Base-by-base conservation (phyloP, 805 yeast species). In the Candida adriatica region DNA sequence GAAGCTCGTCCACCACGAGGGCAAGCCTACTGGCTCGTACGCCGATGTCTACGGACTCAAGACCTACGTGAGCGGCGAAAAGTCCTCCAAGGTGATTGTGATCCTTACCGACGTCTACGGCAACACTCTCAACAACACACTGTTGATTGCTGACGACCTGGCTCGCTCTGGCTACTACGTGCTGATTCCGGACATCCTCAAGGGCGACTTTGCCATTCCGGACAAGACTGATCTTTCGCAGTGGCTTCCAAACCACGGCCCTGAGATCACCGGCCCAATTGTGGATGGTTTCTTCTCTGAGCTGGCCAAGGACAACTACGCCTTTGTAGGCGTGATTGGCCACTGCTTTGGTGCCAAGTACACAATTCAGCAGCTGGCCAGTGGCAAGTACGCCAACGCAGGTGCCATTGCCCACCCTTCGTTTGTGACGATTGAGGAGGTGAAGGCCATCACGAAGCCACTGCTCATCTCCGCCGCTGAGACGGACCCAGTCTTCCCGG, bases 391-490 rank as follows among this genome's bases (percentile, higher is more conserved):
- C 27, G 67, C 71, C 21, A 70, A 72, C 39, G 81, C 67, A 13
- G 85, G 72, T 47, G 94, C 90, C 11, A 57, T 73, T 41, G 92
- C 92, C 7, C 96, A 88, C 58, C 96, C 96, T 6, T 79, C 94
- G 3, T 68, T 79, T 39, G 77, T 83, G 11, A 38, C 66, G 9
- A 66, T 68, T 20, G 87, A 75, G 23, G 94, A 82, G 49, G 66
- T 85, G 29, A 70, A 64, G 31, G 69, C 61, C 2, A 54, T 88
- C 44, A 68, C 56, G 42, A 59, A 56, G 41, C 72, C 66, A 42
- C 26, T 88, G 18, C 43, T 77, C 41, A 76, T 87, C 42, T 66
- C 83, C 14, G 83, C 83, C 34, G 94, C 95, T 29, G 85, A 83
- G 60, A 55, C 41, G 13, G 96, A 88, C 54, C 31, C 48, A 0